These are phyloP conservation scores for Arthrobotrys megalospora DNA, from an alignment of 2,329 filamentous ascomycete genomes.

Conservation along the genomic window DNA sequence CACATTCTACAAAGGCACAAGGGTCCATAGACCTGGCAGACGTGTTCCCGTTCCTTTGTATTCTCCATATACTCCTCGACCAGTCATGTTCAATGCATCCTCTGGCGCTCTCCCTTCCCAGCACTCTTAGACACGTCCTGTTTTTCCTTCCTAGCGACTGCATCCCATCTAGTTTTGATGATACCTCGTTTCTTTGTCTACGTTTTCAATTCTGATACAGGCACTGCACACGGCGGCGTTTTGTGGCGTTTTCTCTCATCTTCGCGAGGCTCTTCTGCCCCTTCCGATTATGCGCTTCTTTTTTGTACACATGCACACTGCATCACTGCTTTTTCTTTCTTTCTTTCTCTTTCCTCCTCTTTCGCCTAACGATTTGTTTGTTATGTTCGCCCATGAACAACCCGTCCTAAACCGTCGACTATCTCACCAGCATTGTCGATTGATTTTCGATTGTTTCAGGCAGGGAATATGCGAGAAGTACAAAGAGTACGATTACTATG, in stretches of 20 bases:
- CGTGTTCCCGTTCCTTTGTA: conserved; percentile 32
- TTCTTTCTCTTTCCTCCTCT: conserved; percentile 18
- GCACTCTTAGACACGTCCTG: conserved; percentile 14
- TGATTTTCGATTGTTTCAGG: conserved; percentile 49
- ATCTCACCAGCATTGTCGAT: conserved; percentile 1
- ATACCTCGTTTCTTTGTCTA: conserved; percentile 45
- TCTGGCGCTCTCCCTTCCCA: not conserved
- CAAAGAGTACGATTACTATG: conserved; percentile 7
- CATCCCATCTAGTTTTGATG: conserved; percentile 37
- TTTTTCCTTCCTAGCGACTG: conserved; percentile 30
- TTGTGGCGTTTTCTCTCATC: conserved; percentile 38
- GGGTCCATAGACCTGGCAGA: conserved; percentile 40
- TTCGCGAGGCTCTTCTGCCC: not conserved
- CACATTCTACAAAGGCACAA: conserved; percentile 31
- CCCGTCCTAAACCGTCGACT: not conserved
- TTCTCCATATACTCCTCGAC: conserved; percentile 32
- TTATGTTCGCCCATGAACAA: conserved; percentile 12
- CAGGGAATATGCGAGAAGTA: not conserved
- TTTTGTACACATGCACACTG: not conserved
- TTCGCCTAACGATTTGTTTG: conserved; percentile 51
- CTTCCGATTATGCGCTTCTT: not conserved
- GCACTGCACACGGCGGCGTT: conserved; percentile 58
- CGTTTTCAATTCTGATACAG: conserved; percentile 29
- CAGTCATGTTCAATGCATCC: not conserved
- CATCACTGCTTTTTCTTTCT: conserved; percentile 1